Base-by-base conservation (phyloP, 2,329 filamentous ascomycete genomes). In the Westerdykella sp. region DNA sequence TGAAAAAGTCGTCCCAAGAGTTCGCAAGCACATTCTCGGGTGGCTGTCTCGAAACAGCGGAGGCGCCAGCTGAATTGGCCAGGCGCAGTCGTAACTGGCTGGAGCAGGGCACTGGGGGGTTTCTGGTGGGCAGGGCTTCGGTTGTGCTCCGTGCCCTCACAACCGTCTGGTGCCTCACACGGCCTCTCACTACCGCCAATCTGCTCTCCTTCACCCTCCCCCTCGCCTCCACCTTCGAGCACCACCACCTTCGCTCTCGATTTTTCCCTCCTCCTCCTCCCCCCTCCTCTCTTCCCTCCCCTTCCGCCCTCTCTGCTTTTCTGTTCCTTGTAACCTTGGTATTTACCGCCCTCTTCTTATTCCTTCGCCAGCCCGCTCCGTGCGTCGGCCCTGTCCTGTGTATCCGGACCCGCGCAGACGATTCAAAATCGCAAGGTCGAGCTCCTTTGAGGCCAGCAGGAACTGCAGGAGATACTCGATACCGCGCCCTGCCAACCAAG, bases 371-470 rank as follows among this genome's bases (percentile, higher is more conserved):
- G 16, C 40, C 31, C n/a, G n/a, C 31, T 30, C 12, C 32, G 10
- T 31, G 13, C 32, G 15, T 21, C 25, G 40, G 40, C 13, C 31
- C n/a, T 12, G 31, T 12, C 32, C 40, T 21, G 14, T 18, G n/a
- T 31, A 12, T 25, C 18, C 18, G 34, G 34, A 36, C 34, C 34
- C 34, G 34, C 41, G 25, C 25, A 28, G 25, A 28, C 25, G 25
- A 28, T 28, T 28, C 25, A 3, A 4, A 10, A 15, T 35, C 42
- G 39, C 39, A 12, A 43, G 47, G 47, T 54, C 51, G 50, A 71
- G 75, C 79, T 83, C 80, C 81, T 84, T 84, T 84, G 80, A 84
- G 81, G 81, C 83, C 84, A 87, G 84, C 83, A 78, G 82, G 83
- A 78, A 78, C 84, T 87, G 84, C 84, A 87, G 83, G 81, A 86